Evolutionary conservation across 805 yeast genomes (phyloP).

Genomic region (Metschnikowia aberdeeniae): DNA sequence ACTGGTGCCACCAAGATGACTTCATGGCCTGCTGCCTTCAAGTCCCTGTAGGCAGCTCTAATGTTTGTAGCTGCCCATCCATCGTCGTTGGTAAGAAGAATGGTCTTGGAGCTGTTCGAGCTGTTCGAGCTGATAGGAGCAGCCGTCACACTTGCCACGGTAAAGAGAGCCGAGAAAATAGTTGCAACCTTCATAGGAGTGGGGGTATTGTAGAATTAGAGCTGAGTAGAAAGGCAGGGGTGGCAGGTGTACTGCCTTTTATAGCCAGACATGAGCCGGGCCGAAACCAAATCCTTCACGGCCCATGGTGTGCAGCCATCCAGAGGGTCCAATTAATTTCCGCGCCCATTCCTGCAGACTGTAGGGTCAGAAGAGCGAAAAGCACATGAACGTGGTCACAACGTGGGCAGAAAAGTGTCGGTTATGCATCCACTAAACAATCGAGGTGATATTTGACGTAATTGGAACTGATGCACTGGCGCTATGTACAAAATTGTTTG

Average conservation of each 20-base stretch:
- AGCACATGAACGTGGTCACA: constrained; percentile 1
- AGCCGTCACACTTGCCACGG: constrained; percentile 20
- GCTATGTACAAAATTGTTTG: too few relatives aligned
- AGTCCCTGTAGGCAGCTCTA: constrained; percentile 50
- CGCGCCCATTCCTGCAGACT: constrained; percentile 1
- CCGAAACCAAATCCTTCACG: neutral
- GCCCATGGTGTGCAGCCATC: neutral
- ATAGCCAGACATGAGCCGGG: too few relatives aligned
- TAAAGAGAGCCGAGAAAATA: constrained; percentile 1
- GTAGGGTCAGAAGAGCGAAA: neutral
- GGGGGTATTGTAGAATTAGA: neutral
- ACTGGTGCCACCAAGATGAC: constrained; percentile 21
- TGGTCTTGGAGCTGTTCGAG: constrained; percentile 30
- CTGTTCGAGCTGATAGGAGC: constrained; percentile 21
- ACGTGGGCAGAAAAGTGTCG: neutral
- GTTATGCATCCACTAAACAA: too few relatives aligned
- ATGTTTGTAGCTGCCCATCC: constrained; percentile 55
- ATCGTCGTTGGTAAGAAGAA: constrained; percentile 53
- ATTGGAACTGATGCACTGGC: too few relatives aligned
- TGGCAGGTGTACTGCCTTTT: too few relatives aligned
- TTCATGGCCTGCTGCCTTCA: constrained; percentile 19
- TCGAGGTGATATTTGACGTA: too few relatives aligned
- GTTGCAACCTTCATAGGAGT: neutral
- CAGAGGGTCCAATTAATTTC: neutral
- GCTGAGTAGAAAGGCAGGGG: neutral